These are phyloP conservation scores for Yarrowia hollandica DNA, from an alignment of 805 yeast genomes.

Conservation along the genomic window DNA sequence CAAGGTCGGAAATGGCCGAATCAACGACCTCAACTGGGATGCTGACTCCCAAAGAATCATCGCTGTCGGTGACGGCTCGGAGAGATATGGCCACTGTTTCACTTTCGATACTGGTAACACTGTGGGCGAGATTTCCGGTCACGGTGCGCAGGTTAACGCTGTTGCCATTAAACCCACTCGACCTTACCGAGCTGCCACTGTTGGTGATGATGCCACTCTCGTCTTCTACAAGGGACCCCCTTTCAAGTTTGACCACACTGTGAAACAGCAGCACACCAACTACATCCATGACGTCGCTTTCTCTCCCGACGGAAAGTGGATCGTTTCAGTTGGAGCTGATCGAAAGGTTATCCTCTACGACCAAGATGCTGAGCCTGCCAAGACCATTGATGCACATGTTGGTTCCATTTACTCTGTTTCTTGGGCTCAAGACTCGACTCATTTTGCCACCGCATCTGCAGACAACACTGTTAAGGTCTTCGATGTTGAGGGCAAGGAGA, in stretches of 20 bases:
- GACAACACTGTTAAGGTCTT: constrained; percentile 74
- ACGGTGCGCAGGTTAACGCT: constrained; percentile 76
- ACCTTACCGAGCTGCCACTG: constrained; percentile 93
- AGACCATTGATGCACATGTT: constrained; percentile 51
- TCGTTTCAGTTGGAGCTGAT: constrained; percentile 84
- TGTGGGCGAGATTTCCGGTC: constrained; percentile 96
- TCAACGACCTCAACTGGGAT: constrained; percentile 89
- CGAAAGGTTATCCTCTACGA: constrained; percentile 75
- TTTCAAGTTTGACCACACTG: constrained; percentile 75
- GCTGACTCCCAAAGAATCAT: constrained; percentile 80
- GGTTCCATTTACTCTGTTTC: constrained; percentile 81
- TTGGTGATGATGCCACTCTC: constrained; percentile 80
- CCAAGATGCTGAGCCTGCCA: constrained; percentile 71
- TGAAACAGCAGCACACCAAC: constrained; percentile 72
- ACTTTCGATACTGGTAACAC: constrained; percentile 94
- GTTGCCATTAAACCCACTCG: constrained; percentile 81
- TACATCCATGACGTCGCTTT: constrained; percentile 79
- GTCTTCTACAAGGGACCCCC: constrained; percentile 93
- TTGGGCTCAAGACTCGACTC: constrained; percentile 58
- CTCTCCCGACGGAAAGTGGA: constrained; percentile 73
- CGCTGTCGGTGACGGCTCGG: constrained; percentile 94
- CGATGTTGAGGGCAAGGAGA: constrained; percentile 45
- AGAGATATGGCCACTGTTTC: constrained; percentile 87
- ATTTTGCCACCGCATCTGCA: constrained; percentile 79
- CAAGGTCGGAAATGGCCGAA: constrained; percentile 74